phyloP scores from a whole-genome alignment of 345 rosid genomes.

The Salix brachista region DNA sequence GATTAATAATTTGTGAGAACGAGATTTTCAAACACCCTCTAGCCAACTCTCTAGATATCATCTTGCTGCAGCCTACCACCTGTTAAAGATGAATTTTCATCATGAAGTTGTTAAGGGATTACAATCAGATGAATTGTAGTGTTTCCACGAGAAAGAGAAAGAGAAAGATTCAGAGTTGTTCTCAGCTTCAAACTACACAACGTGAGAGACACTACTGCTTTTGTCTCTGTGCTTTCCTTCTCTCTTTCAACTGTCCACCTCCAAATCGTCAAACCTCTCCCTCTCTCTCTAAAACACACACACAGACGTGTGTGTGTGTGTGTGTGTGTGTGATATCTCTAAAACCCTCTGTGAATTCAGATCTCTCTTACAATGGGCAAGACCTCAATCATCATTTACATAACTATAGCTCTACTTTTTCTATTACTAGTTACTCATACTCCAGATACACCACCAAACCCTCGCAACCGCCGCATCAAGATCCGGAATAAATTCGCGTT shows the following conservation, averaged over 20 bases:
- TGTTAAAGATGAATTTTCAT: too few species aligned
- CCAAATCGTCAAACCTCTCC: slow-evolving; percentile 6
- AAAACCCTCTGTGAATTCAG: not conserved
- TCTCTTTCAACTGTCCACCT: not conserved
- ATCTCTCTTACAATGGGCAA: slow-evolving; percentile 11
- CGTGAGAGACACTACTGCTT: not conserved
- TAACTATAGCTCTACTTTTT: slow-evolving; percentile 17
- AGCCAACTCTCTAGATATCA: too few species aligned
- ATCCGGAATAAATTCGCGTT: slow-evolving; percentile 32
- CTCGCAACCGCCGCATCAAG: slow-evolving; percentile 28
- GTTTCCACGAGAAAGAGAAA: not conserved
- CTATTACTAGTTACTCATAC: slow-evolving; percentile 22
- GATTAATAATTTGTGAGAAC: too few species aligned
- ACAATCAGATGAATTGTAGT: too few species aligned
- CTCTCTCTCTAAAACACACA: not conserved
- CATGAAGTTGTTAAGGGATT: too few species aligned
- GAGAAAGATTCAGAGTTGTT: not conserved
- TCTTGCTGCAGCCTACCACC: too few species aligned
- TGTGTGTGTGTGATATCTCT: not conserved
- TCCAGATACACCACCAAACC: slow-evolving; percentile 12
- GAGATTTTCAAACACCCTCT: too few species aligned
- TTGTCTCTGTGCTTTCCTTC: not conserved
- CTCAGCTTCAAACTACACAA: not conserved
- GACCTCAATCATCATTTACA: slow-evolving; percentile 19
- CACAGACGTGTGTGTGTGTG: too few species aligned